These are phyloP conservation scores for Baudoinia panamericana DNA, from an alignment of 495 filamentous ascomycete genomes.

Conservation along the genomic window DNA sequence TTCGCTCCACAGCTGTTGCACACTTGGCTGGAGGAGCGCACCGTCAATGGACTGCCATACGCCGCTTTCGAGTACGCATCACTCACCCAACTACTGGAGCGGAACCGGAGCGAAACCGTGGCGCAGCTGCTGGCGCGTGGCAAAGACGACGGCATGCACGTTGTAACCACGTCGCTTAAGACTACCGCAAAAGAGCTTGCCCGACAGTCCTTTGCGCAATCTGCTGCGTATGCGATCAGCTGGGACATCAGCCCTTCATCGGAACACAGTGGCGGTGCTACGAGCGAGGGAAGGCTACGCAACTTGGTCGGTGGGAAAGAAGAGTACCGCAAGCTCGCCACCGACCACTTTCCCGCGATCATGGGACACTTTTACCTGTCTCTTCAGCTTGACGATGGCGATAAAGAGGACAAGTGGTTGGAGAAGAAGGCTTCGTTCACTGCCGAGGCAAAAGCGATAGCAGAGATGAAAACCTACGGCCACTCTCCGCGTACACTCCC, in stretches of 20 bases:
- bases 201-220: constrained; percentile 58
- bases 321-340: constrained; percentile 31
- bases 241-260: constrained; percentile 61
- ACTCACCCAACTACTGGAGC: constrained; percentile 53
- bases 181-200: constrained; percentile 45
- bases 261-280: constrained; percentile 32
- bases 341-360: constrained; percentile 59
- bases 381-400: constrained; percentile 61
- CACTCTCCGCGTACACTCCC: constrained; percentile 48
- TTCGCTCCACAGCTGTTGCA: constrained; percentile 88
- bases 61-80: constrained; percentile 63
- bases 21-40: constrained; percentile 60
- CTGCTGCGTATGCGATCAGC: constrained; percentile 71
- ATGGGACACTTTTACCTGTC: constrained; percentile 57
- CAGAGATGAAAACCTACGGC: constrained; percentile 51
- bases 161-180: constrained; percentile 45
- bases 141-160: constrained; percentile 46
- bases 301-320: constrained; percentile 45
- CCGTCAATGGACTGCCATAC: constrained; percentile 59
- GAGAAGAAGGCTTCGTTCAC: constrained; percentile 46
- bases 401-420: constrained; percentile 56
- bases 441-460: constrained; percentile 48
- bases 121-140: constrained; percentile 77
- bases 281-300: constrained; percentile 51
- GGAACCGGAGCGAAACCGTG: constrained; percentile 66